Evolutionary conservation across 202 grass and related monocot genomes (phyloP).

Genomic region (Dendrocalamus latiflorus): DNA sequence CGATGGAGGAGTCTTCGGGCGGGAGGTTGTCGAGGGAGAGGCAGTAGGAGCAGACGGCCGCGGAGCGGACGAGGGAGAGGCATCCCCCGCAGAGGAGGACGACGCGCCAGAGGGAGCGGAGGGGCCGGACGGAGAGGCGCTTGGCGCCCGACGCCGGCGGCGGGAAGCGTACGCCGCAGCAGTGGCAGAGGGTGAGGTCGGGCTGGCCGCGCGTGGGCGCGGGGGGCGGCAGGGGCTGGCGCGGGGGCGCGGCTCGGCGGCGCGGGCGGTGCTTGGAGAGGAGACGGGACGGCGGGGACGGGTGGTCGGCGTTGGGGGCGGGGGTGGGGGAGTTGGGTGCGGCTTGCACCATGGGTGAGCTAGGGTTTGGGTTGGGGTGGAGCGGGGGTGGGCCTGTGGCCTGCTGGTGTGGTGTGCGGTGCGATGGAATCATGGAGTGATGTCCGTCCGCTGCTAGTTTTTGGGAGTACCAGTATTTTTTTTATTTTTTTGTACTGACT

Average conservation of each 20-base stretch:
- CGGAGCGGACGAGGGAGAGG: slow-evolving; percentile 42
- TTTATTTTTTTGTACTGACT: too few relatives aligned
- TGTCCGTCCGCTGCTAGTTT: too few relatives aligned
- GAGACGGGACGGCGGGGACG: slow-evolving; percentile 29
- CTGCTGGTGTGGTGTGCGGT: background rate
- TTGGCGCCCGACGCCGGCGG: too few relatives aligned
- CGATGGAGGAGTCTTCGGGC: slow-evolving; percentile 18
- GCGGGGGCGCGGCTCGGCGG: slow-evolving; percentile 5
- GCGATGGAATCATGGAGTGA: too few relatives aligned
- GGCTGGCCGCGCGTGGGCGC: slow-evolving; percentile 22
- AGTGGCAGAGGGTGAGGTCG: slow-evolving; percentile 56
- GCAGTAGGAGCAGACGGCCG: slow-evolving; percentile 73
- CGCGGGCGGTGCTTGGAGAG: slow-evolving; percentile 35
- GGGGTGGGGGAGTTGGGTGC: background rate
- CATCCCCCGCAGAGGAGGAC: slow-evolving; percentile 69
- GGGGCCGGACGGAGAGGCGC: too few relatives aligned
- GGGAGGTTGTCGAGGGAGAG: slow-evolving; percentile 43
- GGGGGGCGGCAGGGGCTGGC: slow-evolving; percentile 12
- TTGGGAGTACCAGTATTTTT: too few relatives aligned
- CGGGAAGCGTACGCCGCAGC: too few relatives aligned
- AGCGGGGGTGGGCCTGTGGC: background rate
- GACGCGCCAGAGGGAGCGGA: too few relatives aligned
- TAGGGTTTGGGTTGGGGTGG: slow-evolving; percentile 27
- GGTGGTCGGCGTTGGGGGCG: slow-evolving; percentile 1
- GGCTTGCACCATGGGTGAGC: slow-evolving; percentile 15